Percentiles rank a stretch among this genome's conserved stretches.
Evolutionary conservation across 1,284 basidiomycete species (phyloP).

Genomic region (Trichosporon sp.): DNA sequence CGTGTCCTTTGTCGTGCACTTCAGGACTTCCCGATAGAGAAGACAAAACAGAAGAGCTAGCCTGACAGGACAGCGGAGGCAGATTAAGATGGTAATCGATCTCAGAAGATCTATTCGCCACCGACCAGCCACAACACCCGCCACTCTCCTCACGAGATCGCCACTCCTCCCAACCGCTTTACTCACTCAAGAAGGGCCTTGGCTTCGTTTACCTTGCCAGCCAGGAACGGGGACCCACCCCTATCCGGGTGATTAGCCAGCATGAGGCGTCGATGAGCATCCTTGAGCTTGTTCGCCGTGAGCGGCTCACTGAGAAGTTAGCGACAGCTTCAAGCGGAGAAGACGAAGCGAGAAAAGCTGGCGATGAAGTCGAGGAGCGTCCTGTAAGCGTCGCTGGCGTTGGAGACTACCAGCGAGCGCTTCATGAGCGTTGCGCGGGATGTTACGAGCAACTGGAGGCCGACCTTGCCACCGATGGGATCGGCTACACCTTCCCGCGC

Average conservation of each 20-base stretch:
- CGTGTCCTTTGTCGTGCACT: too few relatives aligned
- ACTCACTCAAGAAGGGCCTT: constrained; percentile 69
- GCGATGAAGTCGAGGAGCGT: not conserved
- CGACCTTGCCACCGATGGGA: too few relatives aligned
- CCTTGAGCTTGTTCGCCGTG: constrained; percentile 70
- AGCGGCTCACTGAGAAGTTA: constrained; percentile 62
- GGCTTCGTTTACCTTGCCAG: constrained; percentile 96
- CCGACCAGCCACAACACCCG: not conserved
- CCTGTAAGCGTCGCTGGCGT: too few relatives aligned
- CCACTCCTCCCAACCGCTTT: not conserved
- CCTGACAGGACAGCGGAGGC: too few relatives aligned
- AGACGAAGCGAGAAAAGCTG: not conserved
- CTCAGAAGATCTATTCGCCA: not conserved
- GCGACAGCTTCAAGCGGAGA: not conserved
- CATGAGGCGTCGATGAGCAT: constrained; percentile 88
- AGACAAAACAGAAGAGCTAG: not conserved
- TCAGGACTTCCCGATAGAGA: not conserved
- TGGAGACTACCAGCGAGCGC: too few relatives aligned
- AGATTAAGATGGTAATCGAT: not conserved
- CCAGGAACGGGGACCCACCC: constrained; percentile 90
- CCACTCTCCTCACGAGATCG: constrained; percentile 1
- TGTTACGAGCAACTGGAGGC: too few relatives aligned
- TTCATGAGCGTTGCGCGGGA: too few relatives aligned
- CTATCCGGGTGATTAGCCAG: constrained; percentile 85
- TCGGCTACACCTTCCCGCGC: too few relatives aligned